Conservation (phyloP, 2,329 filamentous ascomycete genomes). For the Xylariaceae sp. region DNA sequence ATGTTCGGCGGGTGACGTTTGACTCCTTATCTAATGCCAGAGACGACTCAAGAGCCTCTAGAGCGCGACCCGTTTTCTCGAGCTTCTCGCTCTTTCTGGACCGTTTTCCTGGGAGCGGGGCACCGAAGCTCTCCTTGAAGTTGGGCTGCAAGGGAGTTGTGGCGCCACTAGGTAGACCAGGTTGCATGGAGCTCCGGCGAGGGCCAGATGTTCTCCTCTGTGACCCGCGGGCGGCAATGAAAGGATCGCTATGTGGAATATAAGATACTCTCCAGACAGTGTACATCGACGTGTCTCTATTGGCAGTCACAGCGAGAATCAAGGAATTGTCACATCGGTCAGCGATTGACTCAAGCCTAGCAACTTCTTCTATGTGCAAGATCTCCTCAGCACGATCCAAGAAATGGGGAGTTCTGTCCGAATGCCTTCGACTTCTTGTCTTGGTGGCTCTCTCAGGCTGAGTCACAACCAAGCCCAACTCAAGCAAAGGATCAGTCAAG, state of each 20-base stretch:
- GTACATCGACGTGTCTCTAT: constrained; percentile 72
- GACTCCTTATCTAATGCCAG: constrained; percentile 65
- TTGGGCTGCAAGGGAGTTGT: constrained; percentile 72
- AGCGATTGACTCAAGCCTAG: constrained; percentile 48
- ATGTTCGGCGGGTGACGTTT: constrained; percentile 57
- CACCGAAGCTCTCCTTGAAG: constrained; percentile 75
- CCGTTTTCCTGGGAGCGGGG: constrained; percentile 52
- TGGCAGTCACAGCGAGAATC: constrained; percentile 76
- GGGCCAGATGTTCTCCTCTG: constrained; percentile 47
- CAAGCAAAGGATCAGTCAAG: constrained; percentile 79
- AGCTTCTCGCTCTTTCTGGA: constrained; percentile 50
- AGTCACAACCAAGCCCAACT: constrained; percentile 78
- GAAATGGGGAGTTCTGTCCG: constrained; percentile 47
- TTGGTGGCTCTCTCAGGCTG: constrained; percentile 44
- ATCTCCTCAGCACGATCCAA: constrained; percentile 79
- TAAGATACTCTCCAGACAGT: constrained; percentile 85
- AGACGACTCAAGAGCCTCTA: constrained; percentile 64
- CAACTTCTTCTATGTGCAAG: constrained; percentile 71
- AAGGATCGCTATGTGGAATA: constrained; percentile 62
- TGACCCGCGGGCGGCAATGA: constrained; percentile 46
- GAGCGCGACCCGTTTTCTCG: constrained; percentile 44
- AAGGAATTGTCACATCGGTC: constrained; percentile 47
- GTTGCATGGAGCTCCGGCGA: constrained; percentile 63
- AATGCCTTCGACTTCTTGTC: constrained; percentile 37
- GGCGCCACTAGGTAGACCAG: constrained; percentile 68